Evolutionary conservation across 78 protist genomes (phyloP), one percentile per base, ranked within the genome.

Genomic region (Emiliania huxleyi): DNA sequence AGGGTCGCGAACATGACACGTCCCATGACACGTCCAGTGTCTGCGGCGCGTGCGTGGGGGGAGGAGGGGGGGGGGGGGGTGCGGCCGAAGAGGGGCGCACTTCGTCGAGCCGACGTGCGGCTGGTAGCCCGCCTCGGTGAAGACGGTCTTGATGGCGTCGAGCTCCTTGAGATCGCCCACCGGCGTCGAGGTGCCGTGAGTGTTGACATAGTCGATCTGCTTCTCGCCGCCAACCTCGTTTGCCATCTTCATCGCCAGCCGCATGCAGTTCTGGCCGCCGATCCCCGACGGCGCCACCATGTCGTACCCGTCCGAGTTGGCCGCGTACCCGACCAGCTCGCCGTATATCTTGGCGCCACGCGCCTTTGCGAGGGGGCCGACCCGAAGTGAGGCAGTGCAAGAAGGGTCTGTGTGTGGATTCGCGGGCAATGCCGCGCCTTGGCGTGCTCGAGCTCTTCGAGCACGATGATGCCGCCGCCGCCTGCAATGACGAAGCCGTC

Each of bases 401-500:
- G n/a, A n/a, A n/a, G n/a, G n/a, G n/a, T n/a, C n/a, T n/a, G n/a
- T n/a, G n/a, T n/a, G n/a, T n/a, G n/a, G n/a, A n/a, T n/a, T n/a
- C n/a, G n/a, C n/a, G n/a, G n/a, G n/a, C n/a, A n/a, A n/a, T n/a
- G n/a, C n/a, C n/a, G n/a, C n/a, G n/a, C n/a, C 46, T 75, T 71
- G 71, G 93, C 93, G n/a, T 77, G 87, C 73, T 71, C 87, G 22
- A 49, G 43, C 81, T 91, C 93, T 89, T 91, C 93, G 75, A 91
- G 93, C 26, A 91, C 73, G 42, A 91, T 45, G 43, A 91, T 35
- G 88, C 93, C 93, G 11, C 88, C 93, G 87, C 93, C 93, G 87
- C 93, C 93, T 0, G 93, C 93, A 52, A 91, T 91, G 46, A 91
- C 93, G 93, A 91, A 91, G 87, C 93, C 93, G 88, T 91, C 93